phyloP scores from a whole-genome alignment of 2,329 filamentous ascomycete species.

The Cordyceps fumosorosea region DNA sequence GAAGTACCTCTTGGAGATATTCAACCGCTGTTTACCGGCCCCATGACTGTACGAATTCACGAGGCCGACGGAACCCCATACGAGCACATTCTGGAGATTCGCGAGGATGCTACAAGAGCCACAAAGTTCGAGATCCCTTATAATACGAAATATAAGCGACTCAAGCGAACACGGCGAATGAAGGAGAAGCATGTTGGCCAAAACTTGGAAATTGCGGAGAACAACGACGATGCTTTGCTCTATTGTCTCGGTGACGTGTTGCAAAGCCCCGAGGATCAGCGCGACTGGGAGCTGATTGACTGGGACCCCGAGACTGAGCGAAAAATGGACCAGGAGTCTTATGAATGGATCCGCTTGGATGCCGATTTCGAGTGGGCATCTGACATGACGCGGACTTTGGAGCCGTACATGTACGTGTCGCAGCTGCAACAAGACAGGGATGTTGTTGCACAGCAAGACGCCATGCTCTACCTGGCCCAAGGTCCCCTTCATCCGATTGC shows the following conservation, averaged over 20 bases:
- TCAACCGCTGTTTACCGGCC: conserved; percentile 82
- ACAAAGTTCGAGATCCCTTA: conserved; percentile 91
- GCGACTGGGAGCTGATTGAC: conserved; percentile 77
- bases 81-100: conserved; percentile 95
- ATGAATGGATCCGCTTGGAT: conserved; percentile 97
- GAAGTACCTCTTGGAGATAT: conserved; percentile 62
- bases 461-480: conserved; percentile 66
- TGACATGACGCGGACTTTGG: conserved; percentile 73
- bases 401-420: conserved; percentile 95
- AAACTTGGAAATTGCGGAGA: conserved; percentile 53
- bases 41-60: conserved; percentile 96
- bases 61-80: conserved; percentile 97
- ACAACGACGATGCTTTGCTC: conserved; percentile 73
- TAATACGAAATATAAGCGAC: conserved; percentile 96
- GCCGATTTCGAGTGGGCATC: conserved; percentile 98
- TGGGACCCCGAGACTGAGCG: conserved; percentile 87
- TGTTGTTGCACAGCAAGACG: conserved; percentile 77
- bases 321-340: conserved; percentile 91
- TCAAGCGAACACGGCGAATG: conserved; percentile 80
- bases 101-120: conserved; percentile 68
- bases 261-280: conserved; percentile 71
- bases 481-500: conserved; percentile 70
- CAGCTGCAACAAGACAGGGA: conserved; percentile 96
- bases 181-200: conserved; percentile 63
- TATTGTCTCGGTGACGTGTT: conserved; percentile 92